Evolutionary conservation across 2,329 filamentous ascomycete species (phyloP), one percentile per base, ranked within the genome.

Genomic region (Amauroascus verrucosus): DNA sequence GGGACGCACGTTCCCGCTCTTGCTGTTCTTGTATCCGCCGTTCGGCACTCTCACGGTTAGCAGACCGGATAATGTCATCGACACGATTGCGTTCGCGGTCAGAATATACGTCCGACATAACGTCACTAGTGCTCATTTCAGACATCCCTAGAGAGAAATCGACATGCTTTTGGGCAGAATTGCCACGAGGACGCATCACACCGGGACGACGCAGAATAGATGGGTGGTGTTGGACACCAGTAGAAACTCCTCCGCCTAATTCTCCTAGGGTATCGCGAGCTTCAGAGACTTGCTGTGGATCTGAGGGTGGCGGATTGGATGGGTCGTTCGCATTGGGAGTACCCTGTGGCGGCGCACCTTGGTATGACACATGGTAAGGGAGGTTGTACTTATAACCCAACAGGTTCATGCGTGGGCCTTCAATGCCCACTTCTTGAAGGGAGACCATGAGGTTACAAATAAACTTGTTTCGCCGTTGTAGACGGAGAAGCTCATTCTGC

Each of bases 381-480:
- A 81, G 82, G 46, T 81, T 80, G 54, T 79, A 73, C 61, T 79
- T 81, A 56, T 82, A 80, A 56, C 86, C 84, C 50, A 85, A 83
- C 69, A 79, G 80, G 62, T 84, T 82, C 73, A 84, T 82, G 62
- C 82, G 80, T 41, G 89, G 88, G 52, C 86, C 86, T 75, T 95
- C 86, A 66, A 95, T 93, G 54, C 88, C 88, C 49, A 91, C 77
- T 53, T 88, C 82, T 57, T 86, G 79, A 75, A 96, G 89, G 53
- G 87, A 82, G 35, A 86, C 76, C 85, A 95, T 95, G 63, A 97
- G 75, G 57, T 93, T 88, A 58, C 86, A 89, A 59, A 94, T 89
- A 69, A 97, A 95, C 66, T 90, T 93, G 76, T 96, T 96, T 63
- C 93, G 86, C 16, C 91, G 82, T 61, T 86, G 87, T 1, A 97